phyloP scores from a whole-genome alignment of 208 protist species.

The Novymonas esmeraldas region DNA sequence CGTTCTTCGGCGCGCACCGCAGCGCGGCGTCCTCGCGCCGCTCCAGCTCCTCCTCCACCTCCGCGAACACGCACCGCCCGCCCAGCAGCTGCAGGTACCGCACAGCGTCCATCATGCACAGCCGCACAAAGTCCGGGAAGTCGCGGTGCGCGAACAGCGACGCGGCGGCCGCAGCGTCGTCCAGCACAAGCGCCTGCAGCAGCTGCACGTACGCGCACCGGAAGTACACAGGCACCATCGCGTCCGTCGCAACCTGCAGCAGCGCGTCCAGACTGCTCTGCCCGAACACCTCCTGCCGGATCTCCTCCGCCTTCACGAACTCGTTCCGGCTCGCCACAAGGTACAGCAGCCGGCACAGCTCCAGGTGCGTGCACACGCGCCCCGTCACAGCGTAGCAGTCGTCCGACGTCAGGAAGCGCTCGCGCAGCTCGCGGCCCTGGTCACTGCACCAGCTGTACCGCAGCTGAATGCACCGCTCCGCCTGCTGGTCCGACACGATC shows the following conservation, averaged over 20 bases:
- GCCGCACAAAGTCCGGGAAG: slow-evolving; percentile 38
- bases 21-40: slow-evolving; percentile 36
- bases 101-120: slow-evolving; percentile 39
- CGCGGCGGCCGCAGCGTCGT: slow-evolving; percentile 29
- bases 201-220: slow-evolving; percentile 37
- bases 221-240: slow-evolving; percentile 43
- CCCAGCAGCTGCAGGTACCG: slow-evolving; percentile 50
- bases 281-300: slow-evolving; percentile 51
- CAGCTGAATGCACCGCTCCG: slow-evolving; percentile 45
- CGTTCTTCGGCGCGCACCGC: slow-evolving; percentile 27
- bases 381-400: slow-evolving; percentile 49
- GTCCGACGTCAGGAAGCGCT: slow-evolving; percentile 32
- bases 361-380: slow-evolving; percentile 32
- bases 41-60: slow-evolving; percentile 40
- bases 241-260: slow-evolving; percentile 42
- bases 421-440: slow-evolving; percentile 32
- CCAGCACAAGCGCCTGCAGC: slow-evolving; percentile 43
- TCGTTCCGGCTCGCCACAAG: slow-evolving; percentile 44
- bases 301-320: slow-evolving; percentile 52
- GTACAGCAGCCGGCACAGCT: slow-evolving; percentile 38
- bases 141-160: slow-evolving; percentile 38
- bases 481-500: slow-evolving; percentile 38
- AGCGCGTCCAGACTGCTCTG: slow-evolving; percentile 43
- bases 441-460: slow-evolving; percentile 45
- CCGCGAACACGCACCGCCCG: slow-evolving; percentile 13